These are phyloP conservation scores for Sesbania bispinosa DNA, from an alignment of 306 rosid genomes.

Conservation along the genomic window DNA sequence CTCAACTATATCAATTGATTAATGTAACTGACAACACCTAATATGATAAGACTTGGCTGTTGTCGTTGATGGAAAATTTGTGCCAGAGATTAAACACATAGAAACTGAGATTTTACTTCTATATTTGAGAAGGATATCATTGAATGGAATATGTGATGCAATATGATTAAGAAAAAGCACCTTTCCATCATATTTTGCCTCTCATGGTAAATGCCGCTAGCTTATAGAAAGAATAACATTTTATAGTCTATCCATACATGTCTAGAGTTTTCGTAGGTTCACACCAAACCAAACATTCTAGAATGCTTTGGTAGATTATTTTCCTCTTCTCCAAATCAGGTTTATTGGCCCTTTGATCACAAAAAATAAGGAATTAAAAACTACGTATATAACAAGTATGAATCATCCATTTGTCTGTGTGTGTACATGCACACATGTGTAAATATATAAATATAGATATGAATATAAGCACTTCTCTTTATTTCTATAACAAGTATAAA, in stretches of 20 bases:
- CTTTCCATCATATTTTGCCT: background rate
- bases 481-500: background rate
- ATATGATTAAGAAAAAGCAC: background rate
- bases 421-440: too few species aligned
- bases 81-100: background rate
- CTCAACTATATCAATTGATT: background rate
- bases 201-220: background rate
- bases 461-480: too few species aligned
- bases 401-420: too few species aligned
- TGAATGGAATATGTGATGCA: background rate
- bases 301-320: background rate
- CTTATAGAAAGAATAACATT: background rate
- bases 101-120: background rate
- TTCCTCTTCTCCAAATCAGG: background rate
- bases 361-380: background rate
- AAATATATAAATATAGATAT: too few species aligned
- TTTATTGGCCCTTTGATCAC: background rate
- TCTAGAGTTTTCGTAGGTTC: background rate
- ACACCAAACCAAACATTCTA: background rate
- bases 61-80: background rate
- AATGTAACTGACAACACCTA: background rate
- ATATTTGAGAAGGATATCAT: background rate
- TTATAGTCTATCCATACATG: background rate
- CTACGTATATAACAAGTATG: too few species aligned
- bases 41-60: background rate